Base-by-base conservation (phyloP, 768 basidiomycete genomes). In the Kwoniella bestiolae region DNA sequence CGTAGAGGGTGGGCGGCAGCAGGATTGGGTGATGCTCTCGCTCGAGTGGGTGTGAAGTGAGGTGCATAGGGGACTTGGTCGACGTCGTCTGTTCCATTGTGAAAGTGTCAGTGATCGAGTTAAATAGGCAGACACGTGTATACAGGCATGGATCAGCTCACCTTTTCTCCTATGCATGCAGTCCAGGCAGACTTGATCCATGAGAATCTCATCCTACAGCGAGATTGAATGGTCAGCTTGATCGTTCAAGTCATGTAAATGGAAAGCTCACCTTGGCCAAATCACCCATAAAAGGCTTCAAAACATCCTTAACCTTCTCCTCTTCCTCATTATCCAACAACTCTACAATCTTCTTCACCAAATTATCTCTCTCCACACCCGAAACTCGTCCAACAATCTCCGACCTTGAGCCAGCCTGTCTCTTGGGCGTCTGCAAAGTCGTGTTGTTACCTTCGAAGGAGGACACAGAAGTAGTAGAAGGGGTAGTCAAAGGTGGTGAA, bases 151-250 rank as follows among this genome's bases (percentile, higher is more conserved):
- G n/a, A n/a, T 5, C 91, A 89, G 83, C 83, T 91, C 89, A 85
- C 95, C 93, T 67, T 87, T 85, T 80, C 94, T 91, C 82, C 91
- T 90, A 83, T 97, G 94, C 94, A 97, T 96, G 67, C 96, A 86
- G 77, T 95, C 92, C 21, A 97, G 84, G 64, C 94, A 91, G 77
- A 89, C 87, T 73, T 94, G 90, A 77, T 96, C 94, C 67, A 92
- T 71, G 53, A 73, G 58, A 49, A 56, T 60, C 65, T 65, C 72
- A 44, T 76, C 75, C 79, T 70, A 18, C 29, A 21, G 21, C 26
- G 21, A 2, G n/a, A 58, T 5, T 41, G 11, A 23, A 3, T 3
- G 21, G 25, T 58, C 41, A 58, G 57, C 57, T 63, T 67, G 52
- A 14, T 1, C 25, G 3, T 38, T 29, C 32, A 56, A 14, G 44